Evolutionary conservation across 179 eudicot genomes (phyloP), one percentile per base, ranked within the genome.

Genomic region (Silene noctiflora): DNA sequence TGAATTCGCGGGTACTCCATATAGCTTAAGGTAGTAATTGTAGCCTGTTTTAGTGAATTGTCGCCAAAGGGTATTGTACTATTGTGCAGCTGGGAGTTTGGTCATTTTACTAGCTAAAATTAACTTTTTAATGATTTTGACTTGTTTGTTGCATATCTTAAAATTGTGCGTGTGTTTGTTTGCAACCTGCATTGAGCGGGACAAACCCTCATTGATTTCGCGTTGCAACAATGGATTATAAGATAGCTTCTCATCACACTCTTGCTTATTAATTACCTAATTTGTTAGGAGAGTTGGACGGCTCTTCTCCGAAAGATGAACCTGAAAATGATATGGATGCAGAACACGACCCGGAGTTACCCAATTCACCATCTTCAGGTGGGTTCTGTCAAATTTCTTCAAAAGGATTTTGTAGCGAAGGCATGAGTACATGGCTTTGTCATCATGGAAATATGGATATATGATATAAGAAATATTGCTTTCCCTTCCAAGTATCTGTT

Each of bases 341-440:
- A 61, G 87, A 87, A 77, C 82, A 60, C 75, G 88, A 70, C 79
- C 89, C 84, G 20, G 90, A 89, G 85, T 87, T 87, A 79, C 91
- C 99, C 81, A 78, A 81, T 88, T 93, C 97, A 89, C 97, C 99
- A 79, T 88, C 99, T 89, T 91, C 99, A 95, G 99, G 99, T 95
- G 96, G 99, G 99, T 95, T 93, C 94, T 83, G 90, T 89, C 91
- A 88, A 88, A 84, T 86, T 85, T 95, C 94, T 89, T 88, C 96
- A 84, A 90, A 93, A 88, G 99, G 94, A 91, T 91, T 95, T 83
- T 89, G 90, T 95, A 91, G 96, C 81, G 95, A 91, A 76, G 98
- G 83, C 89, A 88, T 91, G 92, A 89, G 86, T 89, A 87, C 78
- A 87, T 89, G 84, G 82, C 88, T 79, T 83, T 82, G 80, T 85